These are phyloP conservation scores for Ogataea paradorogensis DNA, from an alignment of 805 yeast genomes.

Conservation along the genomic window DNA sequence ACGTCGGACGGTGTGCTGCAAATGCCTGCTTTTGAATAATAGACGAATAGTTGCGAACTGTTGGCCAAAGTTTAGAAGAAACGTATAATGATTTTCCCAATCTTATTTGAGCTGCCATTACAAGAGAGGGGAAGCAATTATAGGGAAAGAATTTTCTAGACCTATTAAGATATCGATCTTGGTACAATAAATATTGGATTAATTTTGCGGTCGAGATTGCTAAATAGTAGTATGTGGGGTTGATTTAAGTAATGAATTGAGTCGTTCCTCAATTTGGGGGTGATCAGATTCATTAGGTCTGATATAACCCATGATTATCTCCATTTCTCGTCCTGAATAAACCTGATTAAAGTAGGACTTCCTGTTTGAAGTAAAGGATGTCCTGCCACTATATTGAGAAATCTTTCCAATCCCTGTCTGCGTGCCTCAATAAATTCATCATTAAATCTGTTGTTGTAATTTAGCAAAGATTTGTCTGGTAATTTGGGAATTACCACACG, in stretches of 20 bases:
- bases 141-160: conserved; percentile 3
- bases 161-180: not conserved
- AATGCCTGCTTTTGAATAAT: not conserved
- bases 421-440: conserved; percentile 83
- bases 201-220: conserved; percentile 2
- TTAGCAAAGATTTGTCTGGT: conserved; percentile 75
- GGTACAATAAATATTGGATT: not conserved
- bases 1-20: not conserved
- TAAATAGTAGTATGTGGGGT: not conserved
- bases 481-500: conserved; percentile 80
- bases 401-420: conserved; percentile 77
- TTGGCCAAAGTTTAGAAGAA: not conserved
- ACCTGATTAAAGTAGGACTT: conserved; percentile 69
- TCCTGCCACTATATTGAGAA: conserved; percentile 76
- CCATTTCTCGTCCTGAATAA: conserved; percentile 87
- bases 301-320: conserved; percentile 39
- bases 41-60: conserved; percentile 1
- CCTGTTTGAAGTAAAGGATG: conserved; percentile 94
- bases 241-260: not conserved
- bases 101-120: conserved; percentile 6
- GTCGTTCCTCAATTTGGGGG: no score
- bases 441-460: conserved; percentile 65
- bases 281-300: no score
- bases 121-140: conserved; percentile 5
- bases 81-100: conserved; percentile 3